Base-by-base conservation (phyloP, 2,329 filamentous ascomycete genomes). In the Fusarium udum region DNA sequence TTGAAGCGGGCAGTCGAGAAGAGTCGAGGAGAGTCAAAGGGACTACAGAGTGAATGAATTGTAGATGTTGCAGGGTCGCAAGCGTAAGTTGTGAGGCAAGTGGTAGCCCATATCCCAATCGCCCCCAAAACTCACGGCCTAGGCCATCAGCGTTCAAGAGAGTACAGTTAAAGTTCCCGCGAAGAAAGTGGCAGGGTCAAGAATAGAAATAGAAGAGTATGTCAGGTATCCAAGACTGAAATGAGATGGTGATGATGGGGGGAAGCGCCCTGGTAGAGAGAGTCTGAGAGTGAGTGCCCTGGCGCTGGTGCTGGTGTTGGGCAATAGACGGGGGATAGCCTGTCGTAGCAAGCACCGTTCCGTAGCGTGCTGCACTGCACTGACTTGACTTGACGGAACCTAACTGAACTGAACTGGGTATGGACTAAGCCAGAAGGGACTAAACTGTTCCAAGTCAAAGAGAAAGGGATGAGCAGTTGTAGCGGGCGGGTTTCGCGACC, bases 91-190 rank as follows among this genome's bases (percentile, higher is more conserved):
- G 77, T 75, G 76, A 80, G 77, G 77, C 78, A 81, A 79, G 75
- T 74, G 77, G 74, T 77, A 81, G 81, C 80, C 79, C 81, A 81
- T 77, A 74, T 81, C 79, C 81, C 81, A 83, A 82, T 83, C 82
- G 81, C 80, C 79, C 60, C 75, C 78, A 73, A 77, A 62, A 74
- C 71, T 80, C 77, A 75, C 75, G 74, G 75, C 74, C 75, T 78
- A 81, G 75, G 79, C 81, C 81, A 83, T 82, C 77, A 79, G 80
- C 75, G 69, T 65, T 36, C 53, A 46, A 65, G 40, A 73, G 34
- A 57, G 48, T 64, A 57, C 46, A 34, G 28, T 61, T 58, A 42
- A 61, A 59, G 39, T 60, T 69, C 58, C 66, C 60, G 64, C 43
- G 55, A 40, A 65, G 34, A 60, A 61, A 51, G 37, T 60, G 58